Evolutionary conservation across 2,329 filamentous ascomycete species (phyloP).

Genomic region (Chalaropsis thielavioides): DNA sequence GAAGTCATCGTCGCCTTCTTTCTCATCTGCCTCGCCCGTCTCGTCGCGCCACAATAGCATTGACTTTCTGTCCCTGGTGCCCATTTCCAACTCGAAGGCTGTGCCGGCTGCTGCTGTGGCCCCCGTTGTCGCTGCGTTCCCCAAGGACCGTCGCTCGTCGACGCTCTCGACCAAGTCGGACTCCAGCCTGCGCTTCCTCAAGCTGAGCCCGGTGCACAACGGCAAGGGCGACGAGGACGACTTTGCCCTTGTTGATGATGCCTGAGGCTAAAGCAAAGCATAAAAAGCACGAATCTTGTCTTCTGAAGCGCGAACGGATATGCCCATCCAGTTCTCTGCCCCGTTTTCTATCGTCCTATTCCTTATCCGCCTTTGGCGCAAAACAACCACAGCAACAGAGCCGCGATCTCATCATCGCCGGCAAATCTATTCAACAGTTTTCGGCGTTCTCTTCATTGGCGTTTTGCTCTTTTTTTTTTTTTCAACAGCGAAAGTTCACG

Average conservation of each 20-base stretch:
- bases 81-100: slow-evolving; percentile 2
- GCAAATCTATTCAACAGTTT: not conserved
- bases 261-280: not conserved
- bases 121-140: slow-evolving; percentile 21
- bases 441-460: not conserved
- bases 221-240: slow-evolving; percentile 45
- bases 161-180: slow-evolving; percentile 34
- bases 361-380: not conserved
- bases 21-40: slow-evolving; percentile 4
- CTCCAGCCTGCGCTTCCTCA: slow-evolving; percentile 36
- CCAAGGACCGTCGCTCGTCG: slow-evolving; percentile 35
- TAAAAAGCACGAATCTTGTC: not conserved
- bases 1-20: not conserved
- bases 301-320: slow-evolving; percentile 8
- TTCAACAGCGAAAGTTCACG: not conserved
- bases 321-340: slow-evolving; percentile 11
- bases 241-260: slow-evolving; percentile 28
- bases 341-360: not conserved
- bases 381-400: not conserved
- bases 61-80: slow-evolving; percentile 19
- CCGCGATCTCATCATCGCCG: not conserved
- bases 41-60: slow-evolving; percentile 21
- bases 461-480: slow-evolving; percentile 3
- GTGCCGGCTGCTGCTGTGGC: not conserved
- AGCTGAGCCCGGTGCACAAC: slow-evolving; percentile 50